phyloP scores from a whole-genome alignment of 345 rosid species.

The Raphanus sativus region DNA sequence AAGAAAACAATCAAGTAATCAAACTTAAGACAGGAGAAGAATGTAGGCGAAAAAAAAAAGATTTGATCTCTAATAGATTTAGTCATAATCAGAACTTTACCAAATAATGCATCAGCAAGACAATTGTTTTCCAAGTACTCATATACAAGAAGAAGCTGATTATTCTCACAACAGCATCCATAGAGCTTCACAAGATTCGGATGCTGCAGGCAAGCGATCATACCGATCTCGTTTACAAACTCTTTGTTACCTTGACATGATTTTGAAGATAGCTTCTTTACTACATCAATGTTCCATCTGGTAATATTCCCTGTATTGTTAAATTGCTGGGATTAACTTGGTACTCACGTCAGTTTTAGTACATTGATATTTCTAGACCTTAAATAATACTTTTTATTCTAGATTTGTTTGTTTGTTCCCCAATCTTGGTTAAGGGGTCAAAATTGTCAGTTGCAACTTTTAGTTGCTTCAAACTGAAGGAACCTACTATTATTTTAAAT shows the following conservation, averaged over 20 bases:
- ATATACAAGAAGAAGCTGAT: slow-evolving; percentile 44
- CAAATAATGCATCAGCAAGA: slow-evolving; percentile 45
- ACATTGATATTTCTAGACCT: neutral
- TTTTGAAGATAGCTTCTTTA: slow-evolving; percentile 45
- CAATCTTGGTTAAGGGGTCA: slow-evolving; percentile 38
- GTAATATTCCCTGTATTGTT: slow-evolving; percentile 31
- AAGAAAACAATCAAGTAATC: neutral
- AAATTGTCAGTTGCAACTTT: slow-evolving; percentile 41
- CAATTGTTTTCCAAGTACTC: slow-evolving; percentile 52
- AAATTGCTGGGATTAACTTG: neutral
- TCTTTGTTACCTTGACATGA: slow-evolving; percentile 51
- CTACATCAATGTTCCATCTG: slow-evolving; percentile 42
- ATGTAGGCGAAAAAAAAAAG: neutral
- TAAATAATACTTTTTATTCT: neutral
- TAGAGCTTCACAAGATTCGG: slow-evolving; percentile 48
- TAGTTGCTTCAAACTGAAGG: slow-evolving; percentile 38
- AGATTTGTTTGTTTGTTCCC: slow-evolving; percentile 17
- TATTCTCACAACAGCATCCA: slow-evolving; percentile 48
- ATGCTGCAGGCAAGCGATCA: slow-evolving; percentile 46
- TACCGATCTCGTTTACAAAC: slow-evolving; percentile 46
- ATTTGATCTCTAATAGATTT: neutral
- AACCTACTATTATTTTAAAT: slow-evolving; percentile 20
- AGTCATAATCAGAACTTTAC: neutral
- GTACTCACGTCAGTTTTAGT: neutral
- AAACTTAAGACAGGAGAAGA: neutral